A percentile compares a stretch with the other conserved stretches of the same genome.
Conservation (phyloP, 495 filamentous ascomycete genomes). For the Aspergillus ellipticus region DNA sequence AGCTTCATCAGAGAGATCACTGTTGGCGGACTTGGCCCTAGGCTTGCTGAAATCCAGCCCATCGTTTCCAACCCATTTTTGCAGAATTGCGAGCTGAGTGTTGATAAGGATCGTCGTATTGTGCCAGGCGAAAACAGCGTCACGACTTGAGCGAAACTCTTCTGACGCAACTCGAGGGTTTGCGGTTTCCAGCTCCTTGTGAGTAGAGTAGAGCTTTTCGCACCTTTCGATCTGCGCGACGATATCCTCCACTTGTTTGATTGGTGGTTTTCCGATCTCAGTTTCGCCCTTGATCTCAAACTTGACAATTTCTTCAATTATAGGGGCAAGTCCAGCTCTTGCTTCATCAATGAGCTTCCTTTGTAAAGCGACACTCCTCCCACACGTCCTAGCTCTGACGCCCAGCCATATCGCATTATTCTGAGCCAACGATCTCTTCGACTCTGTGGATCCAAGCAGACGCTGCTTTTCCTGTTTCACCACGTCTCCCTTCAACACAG, state of each 20-base stretch:
- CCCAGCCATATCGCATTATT: conserved; percentile 89
- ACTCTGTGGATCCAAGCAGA: conserved; percentile 77
- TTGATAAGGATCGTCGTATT: conserved; percentile 98
- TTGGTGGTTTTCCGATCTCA: conserved; percentile 81
- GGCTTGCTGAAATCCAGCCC: conserved; percentile 83
- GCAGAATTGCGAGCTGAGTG: conserved; percentile 83
- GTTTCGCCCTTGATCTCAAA: conserved; percentile 93
- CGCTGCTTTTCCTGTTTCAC: conserved; percentile 97
- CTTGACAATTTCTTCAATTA: conserved; percentile 80
- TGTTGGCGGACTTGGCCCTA: conserved; percentile 40
- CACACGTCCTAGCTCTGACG: conserved; percentile 75
- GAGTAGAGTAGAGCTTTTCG: conserved; percentile 79
- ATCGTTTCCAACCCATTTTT: conserved; percentile 94
- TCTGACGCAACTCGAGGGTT: conserved; percentile 70
- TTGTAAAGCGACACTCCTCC: conserved; percentile 78
- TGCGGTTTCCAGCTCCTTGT: conserved; percentile 62
- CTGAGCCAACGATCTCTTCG: conserved; percentile 64
- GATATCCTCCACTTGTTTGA: conserved; percentile 83
- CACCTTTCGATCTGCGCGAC: conserved; percentile 84
- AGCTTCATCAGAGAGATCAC: conserved; percentile 76
- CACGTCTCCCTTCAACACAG: conserved; percentile 92
- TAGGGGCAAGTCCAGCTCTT: conserved; percentile 59
- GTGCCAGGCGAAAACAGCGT: conserved; percentile 89
- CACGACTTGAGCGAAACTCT: conserved; percentile 72
- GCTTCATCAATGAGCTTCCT: conserved; percentile 78